Percentiles rank a stretch among this genome's conserved stretches.
phyloP scores from a whole-genome alignment of 129 eudicot species.

The Flaveria robusta region DNA sequence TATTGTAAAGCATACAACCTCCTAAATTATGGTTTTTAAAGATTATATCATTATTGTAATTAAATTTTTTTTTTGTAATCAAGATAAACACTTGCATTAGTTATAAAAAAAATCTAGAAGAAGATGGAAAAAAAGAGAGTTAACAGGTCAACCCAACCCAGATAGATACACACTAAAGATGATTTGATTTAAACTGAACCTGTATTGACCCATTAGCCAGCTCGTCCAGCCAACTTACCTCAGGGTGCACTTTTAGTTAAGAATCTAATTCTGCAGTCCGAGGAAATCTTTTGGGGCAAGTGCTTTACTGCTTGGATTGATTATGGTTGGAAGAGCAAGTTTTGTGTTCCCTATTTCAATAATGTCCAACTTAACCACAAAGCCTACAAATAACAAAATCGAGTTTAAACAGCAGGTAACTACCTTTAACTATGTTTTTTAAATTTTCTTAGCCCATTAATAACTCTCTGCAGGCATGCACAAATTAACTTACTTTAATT shows the following conservation, averaged over 20 bases:
- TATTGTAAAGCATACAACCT: not conserved
- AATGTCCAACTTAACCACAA: constrained; percentile 53
- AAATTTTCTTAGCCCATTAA: constrained; percentile 10
- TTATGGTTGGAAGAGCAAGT: constrained; percentile 76
- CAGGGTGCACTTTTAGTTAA: not conserved
- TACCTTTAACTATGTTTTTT: not conserved
- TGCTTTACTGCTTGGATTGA: constrained; percentile 58
- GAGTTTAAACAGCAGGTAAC: constrained; percentile 71
- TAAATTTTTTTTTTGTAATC: too few relatives aligned
- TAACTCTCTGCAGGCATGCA: not conserved
- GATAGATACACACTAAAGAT: not conserved
- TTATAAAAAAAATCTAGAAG: not conserved
- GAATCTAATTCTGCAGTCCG: constrained; percentile 49
- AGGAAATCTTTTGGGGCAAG: constrained; percentile 66
- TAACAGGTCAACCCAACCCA: not conserved
- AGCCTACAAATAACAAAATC: constrained; percentile 40
- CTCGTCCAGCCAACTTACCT: not conserved
- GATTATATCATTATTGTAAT: not conserved
- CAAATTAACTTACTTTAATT: not conserved
- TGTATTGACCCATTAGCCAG: constrained; percentile 4
- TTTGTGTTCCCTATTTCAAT: constrained; percentile 74
- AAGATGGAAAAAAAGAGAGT: not conserved
- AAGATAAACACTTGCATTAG: not conserved
- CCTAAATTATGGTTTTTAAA: not conserved
- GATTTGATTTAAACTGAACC: not conserved